Base-by-base conservation (phyloP, 2,329 filamentous ascomycete species). In the Ascosphaera acerosa region DNA sequence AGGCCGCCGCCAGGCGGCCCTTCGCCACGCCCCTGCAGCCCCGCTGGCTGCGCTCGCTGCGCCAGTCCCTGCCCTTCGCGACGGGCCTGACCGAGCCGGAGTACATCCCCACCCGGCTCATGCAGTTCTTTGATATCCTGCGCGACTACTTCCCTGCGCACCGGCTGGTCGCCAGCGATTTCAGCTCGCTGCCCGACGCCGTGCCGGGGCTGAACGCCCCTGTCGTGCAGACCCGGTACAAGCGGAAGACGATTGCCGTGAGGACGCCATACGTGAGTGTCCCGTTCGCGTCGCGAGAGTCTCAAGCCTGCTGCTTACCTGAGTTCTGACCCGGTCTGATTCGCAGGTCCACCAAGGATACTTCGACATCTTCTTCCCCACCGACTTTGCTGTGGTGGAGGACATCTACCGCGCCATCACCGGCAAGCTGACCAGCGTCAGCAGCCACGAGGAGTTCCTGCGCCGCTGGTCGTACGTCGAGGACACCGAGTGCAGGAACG, bases 281-380 rank as follows among this genome's bases (percentile, higher is more conserved):
- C 14, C 15, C 31, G 10, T 20, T 14, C 7, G 15, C 6, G 10
- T 4, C n/a, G n/a, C 10, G 9, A 26, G 27, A 16, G 3, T 2
- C 26, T n/a, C n/a, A 20, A 10, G 15, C n/a, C 20, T 16, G 34
- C 41, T 28, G 38, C 34, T 34, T 14, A 18, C 30, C 17, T 7
- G 9, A 10, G 14, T 15, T 25, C 19, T 19, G 28, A 15, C 29
- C 15, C 12, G n/a, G 10, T 7, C 4, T 23, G 9, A 10, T 2
- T 6, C 20, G 25, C 38, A 89, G 78, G 78, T 92, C 30, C 82
- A 94, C 50, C 89, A 97, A 57, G 89, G 87, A 29, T 94, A 91
- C 54, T 97, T 97, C 48, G 89, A 97, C 49, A 92, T 97, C 43
- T 71, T 97, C 47, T 97, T 97, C 56, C 87, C 87, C 0, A 97